These are phyloP conservation scores for Xylaria venustula DNA, from an alignment of 495 filamentous ascomycete genomes.

Conservation along the genomic window DNA sequence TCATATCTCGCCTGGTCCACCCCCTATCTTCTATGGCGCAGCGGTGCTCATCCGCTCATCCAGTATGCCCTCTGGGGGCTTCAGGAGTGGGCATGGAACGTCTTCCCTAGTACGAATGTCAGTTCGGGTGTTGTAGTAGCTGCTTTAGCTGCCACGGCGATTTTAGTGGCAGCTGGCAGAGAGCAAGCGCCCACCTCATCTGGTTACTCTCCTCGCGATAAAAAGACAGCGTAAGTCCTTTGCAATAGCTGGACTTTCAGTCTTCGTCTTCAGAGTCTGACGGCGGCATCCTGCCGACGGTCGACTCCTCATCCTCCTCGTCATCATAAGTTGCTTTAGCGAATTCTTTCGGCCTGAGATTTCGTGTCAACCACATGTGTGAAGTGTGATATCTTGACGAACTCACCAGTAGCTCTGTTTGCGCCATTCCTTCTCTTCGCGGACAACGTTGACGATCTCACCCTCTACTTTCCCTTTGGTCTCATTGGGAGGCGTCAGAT, in stretches of 20 bases:
- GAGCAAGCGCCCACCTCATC: slow-evolving; percentile 21
- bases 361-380: slow-evolving; percentile 19
- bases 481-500: slow-evolving; percentile 60
- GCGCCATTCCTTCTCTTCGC: slow-evolving; percentile 88
- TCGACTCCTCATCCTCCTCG: slow-evolving; percentile 78
- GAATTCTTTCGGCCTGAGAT: slow-evolving; percentile 78
- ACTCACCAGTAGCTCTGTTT: slow-evolving; percentile 86
- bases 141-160: slow-evolving; percentile 64
- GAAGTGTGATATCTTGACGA: not conserved
- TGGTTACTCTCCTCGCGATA: slow-evolving; percentile 15
- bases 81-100: slow-evolving; percentile 97
- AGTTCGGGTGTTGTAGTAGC: slow-evolving; percentile 80
- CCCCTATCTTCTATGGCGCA: slow-evolving; percentile 86
- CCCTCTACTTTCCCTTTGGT: slow-evolving; percentile 78
- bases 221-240: slow-evolving; percentile 19
- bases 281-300: slow-evolving; percentile 78
- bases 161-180: slow-evolving; percentile 39
- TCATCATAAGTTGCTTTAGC: slow-evolving; percentile 61
- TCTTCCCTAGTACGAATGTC: slow-evolving; percentile 80
- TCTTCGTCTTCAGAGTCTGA: slow-evolving; percentile 62
- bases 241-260: slow-evolving; percentile 15
- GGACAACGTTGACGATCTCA: slow-evolving; percentile 89
- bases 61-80: slow-evolving; percentile 72
- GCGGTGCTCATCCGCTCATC: slow-evolving; percentile 68
- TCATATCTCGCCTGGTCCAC: slow-evolving; percentile 89